Conservation (phyloP, 1,139 yeast species). For the Magnusiomyces tetraspermus region DNA sequence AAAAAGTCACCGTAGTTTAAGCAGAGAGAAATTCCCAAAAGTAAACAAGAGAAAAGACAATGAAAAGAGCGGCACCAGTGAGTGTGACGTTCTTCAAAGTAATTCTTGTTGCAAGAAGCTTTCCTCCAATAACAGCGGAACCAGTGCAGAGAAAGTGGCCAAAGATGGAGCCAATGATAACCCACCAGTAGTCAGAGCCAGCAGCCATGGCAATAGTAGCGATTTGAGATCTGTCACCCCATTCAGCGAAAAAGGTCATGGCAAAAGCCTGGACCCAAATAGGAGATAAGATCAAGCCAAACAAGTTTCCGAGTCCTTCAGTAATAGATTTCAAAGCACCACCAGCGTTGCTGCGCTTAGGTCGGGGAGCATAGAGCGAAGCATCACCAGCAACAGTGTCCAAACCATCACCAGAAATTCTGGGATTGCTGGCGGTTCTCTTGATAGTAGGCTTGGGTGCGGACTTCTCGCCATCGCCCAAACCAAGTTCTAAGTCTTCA, state of each 20-base stretch:
- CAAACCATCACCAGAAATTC: slow-evolving; percentile 27
- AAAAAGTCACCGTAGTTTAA: neutral
- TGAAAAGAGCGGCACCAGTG: slow-evolving; percentile 82
- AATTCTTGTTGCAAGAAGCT: slow-evolving; percentile 75
- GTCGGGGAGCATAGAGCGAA: slow-evolving; percentile 22
- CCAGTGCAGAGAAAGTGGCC: slow-evolving; percentile 91
- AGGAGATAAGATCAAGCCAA: slow-evolving; percentile 67
- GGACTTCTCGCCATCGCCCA: slow-evolving; percentile 16
- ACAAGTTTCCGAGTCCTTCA: slow-evolving; percentile 42
- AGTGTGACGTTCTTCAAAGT: slow-evolving; percentile 87
- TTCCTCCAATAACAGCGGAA: slow-evolving; percentile 92
- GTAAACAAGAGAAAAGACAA: slow-evolving; percentile 72
- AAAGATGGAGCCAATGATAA: slow-evolving; percentile 76
- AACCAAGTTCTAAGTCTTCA: slow-evolving; percentile 52
- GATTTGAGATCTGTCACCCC: slow-evolving; percentile 98
- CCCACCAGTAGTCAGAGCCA: slow-evolving; percentile 85
- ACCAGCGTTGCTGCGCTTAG: slow-evolving; percentile 14
- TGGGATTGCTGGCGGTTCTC: slow-evolving; percentile 25
- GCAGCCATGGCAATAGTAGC: slow-evolving; percentile 99
- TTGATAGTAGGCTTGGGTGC: slow-evolving; percentile 17
- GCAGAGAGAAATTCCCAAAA: slow-evolving; percentile 29
- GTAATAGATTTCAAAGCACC: slow-evolving; percentile 20
- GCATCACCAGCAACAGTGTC: slow-evolving; percentile 22
- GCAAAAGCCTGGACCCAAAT: slow-evolving; percentile 89
- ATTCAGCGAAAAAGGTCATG: slow-evolving; percentile 95